These are phyloP conservation scores for Cladosporium phlei DNA, from an alignment of 2,329 filamentous ascomycete species.

Conservation along the genomic window DNA sequence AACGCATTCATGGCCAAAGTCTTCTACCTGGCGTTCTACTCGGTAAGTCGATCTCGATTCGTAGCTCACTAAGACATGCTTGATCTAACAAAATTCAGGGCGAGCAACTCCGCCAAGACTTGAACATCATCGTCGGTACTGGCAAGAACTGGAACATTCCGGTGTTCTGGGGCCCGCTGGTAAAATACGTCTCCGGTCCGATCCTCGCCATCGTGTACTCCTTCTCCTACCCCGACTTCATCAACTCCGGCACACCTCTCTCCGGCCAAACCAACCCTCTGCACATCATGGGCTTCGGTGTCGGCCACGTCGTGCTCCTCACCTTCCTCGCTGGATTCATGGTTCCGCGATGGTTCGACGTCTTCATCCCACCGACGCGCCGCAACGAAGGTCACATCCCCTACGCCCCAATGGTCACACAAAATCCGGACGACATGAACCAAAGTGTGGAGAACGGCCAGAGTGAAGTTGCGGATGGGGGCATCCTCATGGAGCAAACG, in stretches of 20 bases:
- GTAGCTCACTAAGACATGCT: no score
- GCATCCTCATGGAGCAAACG: not conserved
- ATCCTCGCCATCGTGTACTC: slow-evolving; percentile 50
- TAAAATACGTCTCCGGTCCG: slow-evolving; percentile 48
- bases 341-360: slow-evolving; percentile 51
- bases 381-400: slow-evolving; percentile 39
- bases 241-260: slow-evolving; percentile 23
- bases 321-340: slow-evolving; percentile 40
- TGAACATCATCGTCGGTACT: slow-evolving; percentile 51
- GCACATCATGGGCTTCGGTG: slow-evolving; percentile 44
- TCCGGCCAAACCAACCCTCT: slow-evolving; percentile 34
- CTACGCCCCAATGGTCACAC: slow-evolving; percentile 15
- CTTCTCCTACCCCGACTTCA: slow-evolving; percentile 48
- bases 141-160: slow-evolving; percentile 57
- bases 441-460: slow-evolving; percentile 3
- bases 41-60: slow-evolving; percentile 38
- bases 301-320: slow-evolving; percentile 34
- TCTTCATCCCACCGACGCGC: slow-evolving; percentile 47
- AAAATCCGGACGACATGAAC: slow-evolving; percentile 6
- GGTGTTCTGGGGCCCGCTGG: slow-evolving; percentile 46
- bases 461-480: not conserved
- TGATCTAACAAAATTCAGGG: slow-evolving; percentile 42
- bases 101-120: slow-evolving; percentile 36
- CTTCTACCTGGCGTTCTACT: slow-evolving; percentile 55
- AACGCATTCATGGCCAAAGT: slow-evolving; percentile 35